These are phyloP conservation scores for Neopestalotiopsis sp. DNA, from an alignment of 2,329 filamentous ascomycete species.

Conservation along the genomic window DNA sequence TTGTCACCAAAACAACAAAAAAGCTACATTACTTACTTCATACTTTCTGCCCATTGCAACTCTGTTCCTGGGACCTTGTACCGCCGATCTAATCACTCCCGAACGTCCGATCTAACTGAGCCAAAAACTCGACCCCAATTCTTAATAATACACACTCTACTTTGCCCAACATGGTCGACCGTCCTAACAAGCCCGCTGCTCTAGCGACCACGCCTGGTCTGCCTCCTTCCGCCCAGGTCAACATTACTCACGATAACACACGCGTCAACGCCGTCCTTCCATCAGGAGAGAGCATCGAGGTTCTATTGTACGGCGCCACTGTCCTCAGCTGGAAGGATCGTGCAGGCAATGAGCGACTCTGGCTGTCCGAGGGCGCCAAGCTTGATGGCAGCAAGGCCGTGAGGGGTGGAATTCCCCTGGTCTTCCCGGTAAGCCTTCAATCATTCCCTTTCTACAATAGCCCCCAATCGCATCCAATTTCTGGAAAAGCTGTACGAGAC, in stretches of 20 bases:
- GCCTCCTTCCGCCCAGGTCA: constrained; percentile 77
- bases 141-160: neutral
- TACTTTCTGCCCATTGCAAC: neutral
- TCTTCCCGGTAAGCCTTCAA: constrained; percentile 77
- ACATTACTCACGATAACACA: constrained; percentile 72
- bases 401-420: constrained; percentile 87
- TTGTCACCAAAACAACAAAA: neutral
- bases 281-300: constrained; percentile 82
- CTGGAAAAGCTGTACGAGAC: neutral
- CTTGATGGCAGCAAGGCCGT: constrained; percentile 90
- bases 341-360: constrained; percentile 80
- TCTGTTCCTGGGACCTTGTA: neutral
- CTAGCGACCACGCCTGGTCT: constrained; percentile 76
- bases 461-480: no score
- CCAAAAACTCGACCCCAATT: neutral
- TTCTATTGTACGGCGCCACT: constrained; percentile 91
- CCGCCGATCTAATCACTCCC: neutral
- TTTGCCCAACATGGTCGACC: constrained; percentile 70
- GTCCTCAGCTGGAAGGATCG: constrained; percentile 92
- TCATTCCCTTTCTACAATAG: neutral
- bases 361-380: constrained; percentile 78
- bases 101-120: neutral
- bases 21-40: neutral
- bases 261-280: constrained; percentile 81
- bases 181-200: constrained; percentile 81